A percentile compares a stretch with the other conserved stretches of the same genome.
Conservation (phyloP, 2,329 filamentous ascomycete genomes). For the Aspergillus melleus region DNA sequence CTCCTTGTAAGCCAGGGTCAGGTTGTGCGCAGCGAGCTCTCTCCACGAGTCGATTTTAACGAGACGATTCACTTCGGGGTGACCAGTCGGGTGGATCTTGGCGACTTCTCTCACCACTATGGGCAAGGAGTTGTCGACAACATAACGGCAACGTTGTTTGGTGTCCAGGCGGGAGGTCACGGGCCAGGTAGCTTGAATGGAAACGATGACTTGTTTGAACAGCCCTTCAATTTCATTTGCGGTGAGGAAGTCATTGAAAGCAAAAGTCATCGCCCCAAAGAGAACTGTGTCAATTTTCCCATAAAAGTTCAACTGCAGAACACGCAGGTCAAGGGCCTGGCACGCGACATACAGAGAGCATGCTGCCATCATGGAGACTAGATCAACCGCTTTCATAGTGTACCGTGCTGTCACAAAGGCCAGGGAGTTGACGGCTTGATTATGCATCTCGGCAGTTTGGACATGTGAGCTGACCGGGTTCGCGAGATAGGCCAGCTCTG, state of each 20-base stretch:
- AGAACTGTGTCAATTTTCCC: not conserved
- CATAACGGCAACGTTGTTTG: not conserved
- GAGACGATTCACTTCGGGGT: not conserved
- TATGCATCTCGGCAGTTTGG: slow-evolving; percentile 65
- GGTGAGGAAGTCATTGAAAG: not conserved
- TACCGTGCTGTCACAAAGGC: slow-evolving; percentile 60
- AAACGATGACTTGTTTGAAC: not conserved
- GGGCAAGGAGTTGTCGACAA: not conserved
- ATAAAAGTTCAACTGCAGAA: slow-evolving; percentile 31
- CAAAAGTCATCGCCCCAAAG: not conserved
- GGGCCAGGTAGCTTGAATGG: not conserved
- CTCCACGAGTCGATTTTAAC: not conserved
- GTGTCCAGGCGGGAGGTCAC: slow-evolving; percentile 2
- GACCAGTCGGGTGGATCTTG: not conserved
- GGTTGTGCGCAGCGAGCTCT: not conserved
- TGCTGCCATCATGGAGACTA: slow-evolving; percentile 58
- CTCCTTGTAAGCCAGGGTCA: not conserved
- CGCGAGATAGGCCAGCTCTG: slow-evolving; percentile 61
- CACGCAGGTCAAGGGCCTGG: slow-evolving; percentile 57
- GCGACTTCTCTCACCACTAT: not conserved
- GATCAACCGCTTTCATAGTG: slow-evolving; percentile 56
- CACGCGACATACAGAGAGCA: slow-evolving; percentile 55
- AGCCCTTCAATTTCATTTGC: not conserved
- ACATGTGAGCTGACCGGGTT: slow-evolving; percentile 63
- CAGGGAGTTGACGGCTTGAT: slow-evolving; percentile 66